phyloP scores from a whole-genome alignment of 345 rosid genomes.

The Melaleuca alternifolia region DNA sequence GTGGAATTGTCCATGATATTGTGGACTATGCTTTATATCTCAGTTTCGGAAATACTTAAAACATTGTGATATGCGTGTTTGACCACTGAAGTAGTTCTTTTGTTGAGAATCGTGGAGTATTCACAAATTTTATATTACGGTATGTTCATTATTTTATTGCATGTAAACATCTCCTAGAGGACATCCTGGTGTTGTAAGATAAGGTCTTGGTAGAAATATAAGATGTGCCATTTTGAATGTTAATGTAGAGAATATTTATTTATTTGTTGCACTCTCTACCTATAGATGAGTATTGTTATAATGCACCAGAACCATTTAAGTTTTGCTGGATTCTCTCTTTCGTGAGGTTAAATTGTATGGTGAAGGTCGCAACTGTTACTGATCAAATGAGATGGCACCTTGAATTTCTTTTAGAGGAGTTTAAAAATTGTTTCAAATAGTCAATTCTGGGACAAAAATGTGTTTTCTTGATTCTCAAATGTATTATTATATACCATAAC shows the following conservation, averaged over 20 bases:
- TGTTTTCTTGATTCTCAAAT: background rate
- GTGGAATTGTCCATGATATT: background rate
- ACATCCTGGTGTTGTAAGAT: background rate
- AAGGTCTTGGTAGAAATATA: background rate
- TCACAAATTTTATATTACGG: background rate
- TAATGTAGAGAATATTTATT: background rate
- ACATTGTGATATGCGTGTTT: background rate
- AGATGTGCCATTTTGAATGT: background rate
- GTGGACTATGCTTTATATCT: background rate
- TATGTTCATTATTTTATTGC: background rate
- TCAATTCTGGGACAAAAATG: background rate
- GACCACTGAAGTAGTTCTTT: background rate
- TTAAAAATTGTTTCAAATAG: background rate
- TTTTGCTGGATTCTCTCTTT: background rate
- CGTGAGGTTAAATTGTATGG: background rate
- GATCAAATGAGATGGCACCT: background rate
- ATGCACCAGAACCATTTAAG: background rate
- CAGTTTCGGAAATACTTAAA: background rate
- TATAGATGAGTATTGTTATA: background rate
- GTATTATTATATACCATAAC: background rate
- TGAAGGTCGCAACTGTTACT: background rate
- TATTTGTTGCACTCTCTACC: background rate
- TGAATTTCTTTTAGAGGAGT: background rate
- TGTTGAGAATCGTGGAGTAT: background rate
- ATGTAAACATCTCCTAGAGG: background rate